phyloP scores from a whole-genome alignment of 192 early-diverging fungal species.

The Dissophora ornata region DNA sequence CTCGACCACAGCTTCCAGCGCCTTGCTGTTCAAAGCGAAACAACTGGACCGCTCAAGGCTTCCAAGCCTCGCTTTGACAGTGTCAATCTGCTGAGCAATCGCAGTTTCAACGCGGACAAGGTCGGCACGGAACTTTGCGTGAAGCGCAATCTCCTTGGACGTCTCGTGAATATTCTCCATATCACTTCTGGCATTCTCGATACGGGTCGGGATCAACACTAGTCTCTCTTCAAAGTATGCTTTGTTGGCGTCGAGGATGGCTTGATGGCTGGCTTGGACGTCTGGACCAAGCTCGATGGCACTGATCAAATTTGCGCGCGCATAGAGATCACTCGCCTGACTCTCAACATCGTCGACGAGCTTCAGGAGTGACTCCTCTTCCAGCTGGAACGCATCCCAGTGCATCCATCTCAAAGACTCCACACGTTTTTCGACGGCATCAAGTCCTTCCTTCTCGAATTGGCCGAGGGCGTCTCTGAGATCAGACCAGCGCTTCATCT shows the following conservation, averaged over 20 bases:
- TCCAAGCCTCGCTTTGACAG: conserved; percentile 40
- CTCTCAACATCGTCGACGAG: conserved; percentile 22
- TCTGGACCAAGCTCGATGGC: background rate
- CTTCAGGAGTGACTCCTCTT: conserved; percentile 31
- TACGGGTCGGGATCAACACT: conserved; percentile 16
- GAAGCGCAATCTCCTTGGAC: conserved; percentile 49
- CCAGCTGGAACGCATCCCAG: conserved; percentile 48
- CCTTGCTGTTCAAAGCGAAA: conserved; percentile 48
- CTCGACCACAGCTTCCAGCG: conserved; percentile 30
- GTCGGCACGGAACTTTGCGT: conserved; percentile 53
- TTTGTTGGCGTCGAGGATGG: conserved; percentile 29
- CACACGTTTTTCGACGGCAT: conserved; percentile 37
- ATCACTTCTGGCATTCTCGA: conserved; percentile 26
- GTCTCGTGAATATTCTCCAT: conserved; percentile 45
- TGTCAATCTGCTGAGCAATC: conserved; percentile 50
- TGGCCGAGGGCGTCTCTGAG: conserved; percentile 3
- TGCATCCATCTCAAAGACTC: conserved; percentile 51
- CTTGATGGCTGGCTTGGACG: conserved; percentile 6
- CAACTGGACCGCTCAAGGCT: conserved; percentile 52
- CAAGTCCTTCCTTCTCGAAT: conserved; percentile 42
- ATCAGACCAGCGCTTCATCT: conserved; percentile 41
- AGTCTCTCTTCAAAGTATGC: conserved; percentile 30
- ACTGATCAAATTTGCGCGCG: conserved; percentile 6
- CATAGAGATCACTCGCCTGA: conserved; percentile 16
- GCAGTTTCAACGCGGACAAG: conserved; percentile 49